A percentile compares a stretch with the other conserved stretches of the same genome.
Conservation (phyloP, 345 rosid genomes). For the Salix dunnii region DNA sequence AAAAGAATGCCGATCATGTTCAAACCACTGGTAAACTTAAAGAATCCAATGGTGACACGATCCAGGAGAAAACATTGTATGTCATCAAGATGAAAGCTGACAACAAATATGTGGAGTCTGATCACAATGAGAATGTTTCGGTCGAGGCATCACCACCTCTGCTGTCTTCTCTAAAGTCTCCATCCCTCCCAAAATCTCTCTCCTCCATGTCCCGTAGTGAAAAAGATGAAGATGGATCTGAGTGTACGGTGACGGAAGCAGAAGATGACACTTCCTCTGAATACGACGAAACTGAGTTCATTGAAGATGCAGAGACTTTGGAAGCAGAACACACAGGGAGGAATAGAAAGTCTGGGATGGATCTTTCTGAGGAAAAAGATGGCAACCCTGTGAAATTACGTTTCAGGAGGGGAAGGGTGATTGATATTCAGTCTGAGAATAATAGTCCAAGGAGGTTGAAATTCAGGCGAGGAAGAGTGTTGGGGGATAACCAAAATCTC, state of each 20-base stretch:
- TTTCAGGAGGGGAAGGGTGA: conserved; percentile 61
- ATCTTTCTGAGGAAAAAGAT: conserved; percentile 28
- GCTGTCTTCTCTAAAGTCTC: conserved; percentile 17
- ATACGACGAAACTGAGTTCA: conserved; percentile 26
- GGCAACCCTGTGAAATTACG: conserved; percentile 40
- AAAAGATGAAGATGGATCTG: conserved; percentile 40
- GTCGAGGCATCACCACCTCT: conserved; percentile 31
- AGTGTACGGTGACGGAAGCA: conserved; percentile 27
- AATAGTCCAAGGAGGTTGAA: conserved; percentile 60
- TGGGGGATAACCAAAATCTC: conserved; percentile 32
- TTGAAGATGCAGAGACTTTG: conserved; percentile 22
- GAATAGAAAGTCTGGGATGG: conserved; percentile 24
- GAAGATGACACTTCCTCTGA: conserved; percentile 44
- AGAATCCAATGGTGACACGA: conserved; percentile 18
- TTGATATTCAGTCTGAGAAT: conserved; percentile 48
- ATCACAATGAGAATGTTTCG: conserved; percentile 39
- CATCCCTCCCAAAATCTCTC: conserved; percentile 21
- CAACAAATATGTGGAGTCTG: conserved; percentile 40
- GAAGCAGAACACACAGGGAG: conserved; percentile 24
- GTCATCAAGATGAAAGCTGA: conserved; percentile 57
- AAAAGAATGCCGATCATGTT: conserved; percentile 23
- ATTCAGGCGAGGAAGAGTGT: conserved; percentile 53
- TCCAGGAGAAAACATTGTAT: conserved; percentile 62
- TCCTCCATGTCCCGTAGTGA: conserved; percentile 27
- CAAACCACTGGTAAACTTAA: conserved; percentile 22